phyloP scores from a whole-genome alignment of 2,329 filamentous ascomycete genomes.

The Hymenoscyphus fructigenus region DNA sequence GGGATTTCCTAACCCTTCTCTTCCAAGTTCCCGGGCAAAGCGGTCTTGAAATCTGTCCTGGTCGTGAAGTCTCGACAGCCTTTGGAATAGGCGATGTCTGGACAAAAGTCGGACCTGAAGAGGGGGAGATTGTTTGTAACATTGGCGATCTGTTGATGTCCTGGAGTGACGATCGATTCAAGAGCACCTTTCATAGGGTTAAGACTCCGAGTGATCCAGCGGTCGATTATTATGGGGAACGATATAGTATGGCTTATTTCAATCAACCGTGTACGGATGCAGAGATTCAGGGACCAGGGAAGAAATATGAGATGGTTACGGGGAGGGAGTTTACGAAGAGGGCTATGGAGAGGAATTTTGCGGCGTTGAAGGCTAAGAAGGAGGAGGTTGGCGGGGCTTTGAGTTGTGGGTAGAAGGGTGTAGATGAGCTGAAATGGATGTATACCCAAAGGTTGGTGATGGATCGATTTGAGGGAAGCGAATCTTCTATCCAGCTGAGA shows the following conservation, averaged over 20 bases:
- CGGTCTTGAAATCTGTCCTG: conserved; percentile 64
- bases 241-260: conserved; percentile 66
- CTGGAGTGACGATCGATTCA: conserved; percentile 67
- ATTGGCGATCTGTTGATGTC: conserved; percentile 67
- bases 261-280: conserved; percentile 61
- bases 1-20: conserved; percentile 61
- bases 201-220: conserved; percentile 56
- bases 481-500: no score
- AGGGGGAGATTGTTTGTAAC: conserved; percentile 60
- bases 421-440: no score
- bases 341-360: conserved; percentile 57
- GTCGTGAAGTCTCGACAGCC: conserved; percentile 57
- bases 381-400: conserved; percentile 26
- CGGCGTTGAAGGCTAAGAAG: conserved; percentile 50
- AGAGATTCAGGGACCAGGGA: conserved; percentile 57
- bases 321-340: conserved; percentile 58
- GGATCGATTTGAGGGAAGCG: no score
- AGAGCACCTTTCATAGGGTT: conserved; percentile 64
- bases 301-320: conserved; percentile 61
- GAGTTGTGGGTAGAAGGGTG: background rate
- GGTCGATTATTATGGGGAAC: conserved; percentile 56
- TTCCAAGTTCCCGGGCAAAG: conserved; percentile 61
- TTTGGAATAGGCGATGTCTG: conserved; percentile 60
- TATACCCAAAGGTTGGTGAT: no score
- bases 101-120: conserved; percentile 59